Evolutionary conservation across 2,329 filamentous ascomycete species (phyloP).

Genomic region (Fusarium chuoi): DNA sequence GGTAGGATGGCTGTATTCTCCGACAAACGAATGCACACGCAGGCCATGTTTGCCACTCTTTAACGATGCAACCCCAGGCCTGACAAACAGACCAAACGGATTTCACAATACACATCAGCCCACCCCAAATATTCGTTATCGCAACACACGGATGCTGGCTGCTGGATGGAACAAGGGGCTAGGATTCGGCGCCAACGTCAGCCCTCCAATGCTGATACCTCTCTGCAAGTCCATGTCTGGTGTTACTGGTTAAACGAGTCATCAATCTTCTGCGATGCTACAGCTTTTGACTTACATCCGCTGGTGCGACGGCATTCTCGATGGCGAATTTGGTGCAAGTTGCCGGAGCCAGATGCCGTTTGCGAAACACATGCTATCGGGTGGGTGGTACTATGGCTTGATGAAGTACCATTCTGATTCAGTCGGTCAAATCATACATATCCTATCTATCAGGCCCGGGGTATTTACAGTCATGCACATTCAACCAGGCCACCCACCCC

Average conservation of each 20-base stretch:
- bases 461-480: conserved; percentile 18
- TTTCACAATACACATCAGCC: conserved; percentile 2
- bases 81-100: conserved; percentile 9
- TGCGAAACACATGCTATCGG: no score
- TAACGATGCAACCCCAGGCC: conserved; percentile 13
- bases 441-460: conserved; percentile 18
- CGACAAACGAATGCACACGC: conserved; percentile 1
- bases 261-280: background rate
- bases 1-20: conserved; percentile 25
- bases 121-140: conserved; percentile 16
- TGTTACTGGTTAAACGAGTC: conserved; percentile 3
- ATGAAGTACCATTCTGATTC: background rate
- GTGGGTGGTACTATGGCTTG: background rate
- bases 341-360: conserved; percentile 3
- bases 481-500: conserved; percentile 2
- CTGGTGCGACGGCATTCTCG: background rate
- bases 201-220: background rate
- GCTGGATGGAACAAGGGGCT: conserved; percentile 4
- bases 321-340: background rate
- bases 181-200: conserved; percentile 8
- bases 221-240: background rate
- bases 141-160: background rate
- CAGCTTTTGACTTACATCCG: background rate
- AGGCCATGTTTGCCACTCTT: conserved; percentile 24
- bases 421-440: conserved; percentile 8